Conservation (phyloP, 1,139 yeast genomes). For the Lodderomyces margitis region DNA sequence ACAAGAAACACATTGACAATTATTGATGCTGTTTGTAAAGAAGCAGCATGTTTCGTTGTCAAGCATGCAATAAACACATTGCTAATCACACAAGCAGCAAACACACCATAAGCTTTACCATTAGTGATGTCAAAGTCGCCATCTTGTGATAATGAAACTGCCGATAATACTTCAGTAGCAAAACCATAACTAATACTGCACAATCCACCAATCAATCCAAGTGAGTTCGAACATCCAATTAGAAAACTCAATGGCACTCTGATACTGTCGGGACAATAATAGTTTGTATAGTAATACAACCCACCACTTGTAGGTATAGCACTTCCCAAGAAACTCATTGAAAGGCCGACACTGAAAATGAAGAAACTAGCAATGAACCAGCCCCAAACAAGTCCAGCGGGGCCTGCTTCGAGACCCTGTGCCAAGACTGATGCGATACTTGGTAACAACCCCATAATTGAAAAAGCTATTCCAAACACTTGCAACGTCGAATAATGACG, state of each 20-base stretch:
- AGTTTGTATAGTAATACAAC: slow-evolving; percentile 55
- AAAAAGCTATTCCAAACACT: slow-evolving; percentile 53
- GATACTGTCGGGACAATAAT: slow-evolving; percentile 31
- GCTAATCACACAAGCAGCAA: slow-evolving; percentile 31
- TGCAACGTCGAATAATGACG: slow-evolving; percentile 49
- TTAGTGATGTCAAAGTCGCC: slow-evolving; percentile 33
- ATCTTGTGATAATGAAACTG: slow-evolving; percentile 30
- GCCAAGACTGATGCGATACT: slow-evolving; percentile 40
- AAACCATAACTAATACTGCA: slow-evolving; percentile 42
- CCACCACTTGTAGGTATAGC: slow-evolving; percentile 78
- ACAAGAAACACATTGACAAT: slow-evolving; percentile 54
- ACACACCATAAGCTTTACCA: slow-evolving; percentile 35
- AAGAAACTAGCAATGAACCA: slow-evolving; percentile 64
- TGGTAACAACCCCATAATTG: slow-evolving; percentile 53
- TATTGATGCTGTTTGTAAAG: slow-evolving; percentile 60
- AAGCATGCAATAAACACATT: slow-evolving; percentile 31
- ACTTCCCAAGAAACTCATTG: slow-evolving; percentile 66
- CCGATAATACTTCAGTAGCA: slow-evolving; percentile 35
- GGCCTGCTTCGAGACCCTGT: slow-evolving; percentile 40
- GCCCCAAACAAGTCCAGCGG: slow-evolving; percentile 61
- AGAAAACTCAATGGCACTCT: slow-evolving; percentile 41
- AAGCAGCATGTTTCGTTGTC: slow-evolving; percentile 47
- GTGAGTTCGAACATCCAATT: slow-evolving; percentile 42
- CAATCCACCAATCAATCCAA: slow-evolving; percentile 37
- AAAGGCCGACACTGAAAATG: slow-evolving; percentile 54